Evolutionary conservation across 1,139 yeast species (phyloP).

Genomic region (Candida pseudocylindracea): DNA sequence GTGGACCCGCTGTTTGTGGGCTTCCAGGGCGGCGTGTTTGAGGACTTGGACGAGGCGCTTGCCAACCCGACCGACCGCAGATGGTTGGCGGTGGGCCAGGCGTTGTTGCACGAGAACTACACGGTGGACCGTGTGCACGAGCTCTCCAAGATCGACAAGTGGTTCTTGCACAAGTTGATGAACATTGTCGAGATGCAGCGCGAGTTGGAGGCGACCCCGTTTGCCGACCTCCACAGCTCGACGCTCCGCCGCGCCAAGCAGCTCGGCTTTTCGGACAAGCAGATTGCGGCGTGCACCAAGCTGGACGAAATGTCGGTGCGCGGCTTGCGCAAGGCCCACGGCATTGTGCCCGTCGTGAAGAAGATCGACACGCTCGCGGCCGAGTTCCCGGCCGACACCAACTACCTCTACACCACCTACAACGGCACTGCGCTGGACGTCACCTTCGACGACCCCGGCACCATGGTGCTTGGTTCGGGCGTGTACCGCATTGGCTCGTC

Average conservation of each 20-base stretch:
- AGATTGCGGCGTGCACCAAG: conserved; percentile 58
- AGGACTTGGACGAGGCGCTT: conserved; percentile 57
- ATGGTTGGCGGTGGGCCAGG: conserved; percentile 97
- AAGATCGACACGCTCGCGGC: conserved; percentile 96
- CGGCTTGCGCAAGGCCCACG: conserved; percentile 50
- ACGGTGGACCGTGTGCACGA: conserved; percentile 84
- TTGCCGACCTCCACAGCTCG: conserved; percentile 35
- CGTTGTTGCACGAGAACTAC: conserved; percentile 73
- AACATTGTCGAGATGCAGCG: conserved; percentile 79
- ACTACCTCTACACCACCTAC: conserved; percentile 89
- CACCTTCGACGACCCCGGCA: conserved; percentile 71
- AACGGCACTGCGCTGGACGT: conserved; percentile 80
- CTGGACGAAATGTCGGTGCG: conserved; percentile 63
- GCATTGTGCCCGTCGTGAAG: conserved; percentile 83
- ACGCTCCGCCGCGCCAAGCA: conserved; percentile 67
- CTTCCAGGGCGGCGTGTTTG: conserved; percentile 76
- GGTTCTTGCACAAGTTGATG: conserved; percentile 87
- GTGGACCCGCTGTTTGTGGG: conserved; percentile 85
- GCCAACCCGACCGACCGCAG: conserved; percentile 92
- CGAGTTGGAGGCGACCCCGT: conserved; percentile 37
- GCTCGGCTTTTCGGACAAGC: conserved; percentile 88
- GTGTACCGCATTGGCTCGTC: conserved; percentile 97
- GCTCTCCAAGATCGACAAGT: conserved; percentile 76
- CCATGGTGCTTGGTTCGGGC: conserved; percentile 92
- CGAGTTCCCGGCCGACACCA: conserved; percentile 94